Conservation (phyloP, 2,329 filamentous ascomycete genomes). For the Botrytis hyacinthi region DNA sequence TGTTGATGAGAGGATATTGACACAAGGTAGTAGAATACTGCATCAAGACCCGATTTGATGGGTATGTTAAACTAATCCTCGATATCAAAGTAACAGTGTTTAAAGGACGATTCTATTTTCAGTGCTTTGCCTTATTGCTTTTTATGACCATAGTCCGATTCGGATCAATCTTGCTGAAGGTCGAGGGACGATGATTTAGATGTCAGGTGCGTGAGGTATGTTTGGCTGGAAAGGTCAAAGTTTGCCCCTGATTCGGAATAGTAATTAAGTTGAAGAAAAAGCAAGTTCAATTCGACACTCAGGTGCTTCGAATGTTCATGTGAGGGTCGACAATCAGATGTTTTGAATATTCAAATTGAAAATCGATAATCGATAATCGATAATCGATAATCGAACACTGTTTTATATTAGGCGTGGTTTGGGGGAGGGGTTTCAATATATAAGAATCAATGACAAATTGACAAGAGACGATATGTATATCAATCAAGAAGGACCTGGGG, state of each 20-base stretch:
- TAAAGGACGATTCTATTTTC: neutral
- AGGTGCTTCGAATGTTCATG: neutral
- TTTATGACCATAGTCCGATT: neutral
- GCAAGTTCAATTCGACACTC: neutral
- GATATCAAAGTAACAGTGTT: neutral
- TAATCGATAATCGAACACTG: neutral
- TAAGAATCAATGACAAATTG: neutral
- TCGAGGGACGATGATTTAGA: neutral
- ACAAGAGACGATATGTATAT: neutral
- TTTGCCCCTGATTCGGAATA: neutral
- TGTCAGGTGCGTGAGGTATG: neutral
- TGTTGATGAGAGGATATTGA: slow-evolving; percentile 2
- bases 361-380: neutral
- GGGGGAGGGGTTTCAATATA: neutral
- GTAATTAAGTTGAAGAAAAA: neutral
- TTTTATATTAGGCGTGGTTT: neutral
- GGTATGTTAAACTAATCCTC: neutral
- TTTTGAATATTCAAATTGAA: neutral
- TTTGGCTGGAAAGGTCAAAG: neutral
- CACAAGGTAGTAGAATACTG: neutral
- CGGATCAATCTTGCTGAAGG: neutral
- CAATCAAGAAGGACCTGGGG: neutral
- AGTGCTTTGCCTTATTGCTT: neutral
- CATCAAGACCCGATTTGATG: slow-evolving; percentile 14
- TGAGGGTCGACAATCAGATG: neutral